Evolutionary conservation across 805 yeast species (phyloP).

Genomic region (Schwanniomyces pseudopolymorphus): DNA sequence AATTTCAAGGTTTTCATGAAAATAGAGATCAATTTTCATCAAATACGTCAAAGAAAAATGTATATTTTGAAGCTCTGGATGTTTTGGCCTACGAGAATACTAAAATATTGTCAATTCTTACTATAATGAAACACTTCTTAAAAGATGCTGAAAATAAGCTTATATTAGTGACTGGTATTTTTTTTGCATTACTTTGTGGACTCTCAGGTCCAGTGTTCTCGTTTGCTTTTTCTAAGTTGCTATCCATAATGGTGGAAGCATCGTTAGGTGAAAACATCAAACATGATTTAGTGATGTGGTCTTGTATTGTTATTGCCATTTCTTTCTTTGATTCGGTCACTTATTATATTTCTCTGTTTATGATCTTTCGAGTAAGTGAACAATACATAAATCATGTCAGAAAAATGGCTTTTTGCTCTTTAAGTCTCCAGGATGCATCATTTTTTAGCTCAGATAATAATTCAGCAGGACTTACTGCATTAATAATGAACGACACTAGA

Average conservation of each 20-base stretch:
- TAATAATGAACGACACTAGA: conserved; percentile 78
- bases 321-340: conserved; percentile 62
- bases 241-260: conserved; percentile 60
- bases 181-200: conserved; percentile 57
- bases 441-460: conserved; percentile 49
- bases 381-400: conserved; percentile 62
- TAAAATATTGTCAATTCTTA: conserved; percentile 18
- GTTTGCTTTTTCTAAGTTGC: conserved; percentile 66
- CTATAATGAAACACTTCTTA: conserved; percentile 25
- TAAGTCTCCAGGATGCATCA: conserved; percentile 50
- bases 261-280: conserved; percentile 28
- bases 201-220: conserved; percentile 75
- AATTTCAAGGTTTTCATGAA: neutral
- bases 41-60: conserved; percentile 1
- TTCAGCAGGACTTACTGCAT: conserved; percentile 58
- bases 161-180: conserved; percentile 49
- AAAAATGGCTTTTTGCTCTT: conserved; percentile 42
- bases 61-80: conserved; percentile 4
- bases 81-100: conserved; percentile 1
- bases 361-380: conserved; percentile 63
- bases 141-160: conserved; percentile 16
- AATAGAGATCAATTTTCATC: neutral
- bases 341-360: conserved; percentile 48
- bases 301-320: conserved; percentile 60
- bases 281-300: conserved; percentile 55